A percentile compares a stretch with the other conserved stretches of the same genome.
Evolutionary conservation across 768 basidiomycete genomes (phyloP).

Genomic region (Tricholoma bakamatsutake): DNA sequence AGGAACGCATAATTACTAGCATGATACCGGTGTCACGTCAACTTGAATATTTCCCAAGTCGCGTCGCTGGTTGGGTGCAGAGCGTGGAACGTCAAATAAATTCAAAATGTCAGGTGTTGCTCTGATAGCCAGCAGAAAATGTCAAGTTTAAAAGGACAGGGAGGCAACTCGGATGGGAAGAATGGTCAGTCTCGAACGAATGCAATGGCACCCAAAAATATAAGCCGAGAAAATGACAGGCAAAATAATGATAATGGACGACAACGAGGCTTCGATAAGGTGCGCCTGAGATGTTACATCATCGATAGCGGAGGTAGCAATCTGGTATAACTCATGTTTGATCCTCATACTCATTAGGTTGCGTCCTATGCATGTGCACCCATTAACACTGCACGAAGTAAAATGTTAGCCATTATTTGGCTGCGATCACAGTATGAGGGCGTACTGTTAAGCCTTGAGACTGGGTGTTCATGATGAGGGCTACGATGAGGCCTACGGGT

Average conservation of each 20-base stretch:
- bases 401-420: not conserved
- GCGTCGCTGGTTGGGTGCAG: no score
- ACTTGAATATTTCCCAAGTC: no score
- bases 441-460: slow-evolving; percentile 25
- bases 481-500: slow-evolving; percentile 66
- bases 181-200: no score
- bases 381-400: not conserved
- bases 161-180: no score
- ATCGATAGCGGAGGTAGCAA: not conserved
- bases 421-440: not conserved
- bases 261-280: not conserved
- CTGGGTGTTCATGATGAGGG: slow-evolving; percentile 91
- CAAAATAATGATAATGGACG: not conserved
- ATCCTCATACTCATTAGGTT: slow-evolving; percentile 1
- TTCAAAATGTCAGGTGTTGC: no score
- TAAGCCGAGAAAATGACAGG: not conserved
- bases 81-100: no score
- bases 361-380: not conserved
- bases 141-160: no score
- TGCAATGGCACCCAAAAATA: no score
- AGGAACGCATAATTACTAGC: no score
- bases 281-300: not conserved
- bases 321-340: slow-evolving; percentile 1
- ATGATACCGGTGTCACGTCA: no score
- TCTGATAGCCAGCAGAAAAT: no score